These are phyloP conservation scores for Hymenoscyphus infarciens DNA, from an alignment of 2,329 filamentous ascomycete species.

Conservation along the genomic window DNA sequence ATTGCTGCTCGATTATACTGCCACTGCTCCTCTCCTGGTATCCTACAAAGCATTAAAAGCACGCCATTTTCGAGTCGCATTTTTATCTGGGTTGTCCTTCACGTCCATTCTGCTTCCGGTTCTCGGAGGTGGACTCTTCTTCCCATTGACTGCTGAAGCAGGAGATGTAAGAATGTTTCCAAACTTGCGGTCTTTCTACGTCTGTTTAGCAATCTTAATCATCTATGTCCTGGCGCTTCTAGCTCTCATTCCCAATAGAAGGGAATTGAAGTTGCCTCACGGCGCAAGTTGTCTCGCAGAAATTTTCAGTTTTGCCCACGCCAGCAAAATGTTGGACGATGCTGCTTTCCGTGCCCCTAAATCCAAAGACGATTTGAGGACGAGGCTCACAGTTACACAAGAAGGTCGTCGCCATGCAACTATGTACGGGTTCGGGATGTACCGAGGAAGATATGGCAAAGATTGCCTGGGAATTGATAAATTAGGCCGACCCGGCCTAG, in stretches of 20 bases:
- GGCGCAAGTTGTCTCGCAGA: conserved; percentile 69
- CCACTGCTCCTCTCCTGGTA: conserved; percentile 56
- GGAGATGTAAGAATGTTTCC: conserved; percentile 63
- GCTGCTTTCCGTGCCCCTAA: conserved; percentile 66
- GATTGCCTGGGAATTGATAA: conserved; percentile 32
- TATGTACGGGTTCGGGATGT: conserved; percentile 31
- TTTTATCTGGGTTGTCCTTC: conserved; percentile 56
- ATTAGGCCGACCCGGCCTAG: conserved; percentile 22
- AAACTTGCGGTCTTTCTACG: conserved; percentile 68
- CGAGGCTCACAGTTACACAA: conserved; percentile 49
- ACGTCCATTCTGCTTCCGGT: conserved; percentile 62
- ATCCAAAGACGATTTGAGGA: conserved; percentile 65
- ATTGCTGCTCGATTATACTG: conserved; percentile 67
- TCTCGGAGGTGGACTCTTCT: conserved; percentile 67
- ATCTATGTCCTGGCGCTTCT: conserved; percentile 65
- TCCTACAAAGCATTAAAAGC: conserved; percentile 51
- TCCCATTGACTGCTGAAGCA: conserved; percentile 59
- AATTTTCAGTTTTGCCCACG: conserved; percentile 72
- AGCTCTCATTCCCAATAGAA: conserved; percentile 58
- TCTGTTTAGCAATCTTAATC: conserved; percentile 67
- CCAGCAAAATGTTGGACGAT: conserved; percentile 68
- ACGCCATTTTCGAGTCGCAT: conserved; percentile 64
- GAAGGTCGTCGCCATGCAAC: conserved; percentile 19
- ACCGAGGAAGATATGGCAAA: conserved; percentile 26
- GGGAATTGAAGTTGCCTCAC: conserved; percentile 67